Evolutionary conservation across 1,284 basidiomycete genomes (phyloP).

Genomic region (Boletellus sp.): DNA sequence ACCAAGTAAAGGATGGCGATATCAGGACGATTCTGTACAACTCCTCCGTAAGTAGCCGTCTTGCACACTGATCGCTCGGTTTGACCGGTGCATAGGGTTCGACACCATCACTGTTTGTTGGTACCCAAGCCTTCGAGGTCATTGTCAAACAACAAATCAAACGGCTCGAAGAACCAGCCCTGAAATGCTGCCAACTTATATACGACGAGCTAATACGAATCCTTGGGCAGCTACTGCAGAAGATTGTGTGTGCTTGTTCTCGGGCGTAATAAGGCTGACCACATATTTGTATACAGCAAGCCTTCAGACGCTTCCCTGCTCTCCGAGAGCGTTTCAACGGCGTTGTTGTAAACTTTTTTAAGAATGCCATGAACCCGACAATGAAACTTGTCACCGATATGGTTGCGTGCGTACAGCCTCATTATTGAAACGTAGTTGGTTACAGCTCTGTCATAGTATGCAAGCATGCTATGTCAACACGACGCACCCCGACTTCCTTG

Average conservation of each 20-base stretch:
- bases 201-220: slow-evolving; percentile 98
- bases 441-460: slow-evolving; percentile 56
- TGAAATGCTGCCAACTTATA: slow-evolving; percentile 92
- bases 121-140: slow-evolving; percentile 93
- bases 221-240: slow-evolving; percentile 81
- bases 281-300: slow-evolving; percentile 56
- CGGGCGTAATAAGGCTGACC: slow-evolving; percentile 1
- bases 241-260: slow-evolving; percentile 64
- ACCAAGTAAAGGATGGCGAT: slow-evolving; percentile 97
- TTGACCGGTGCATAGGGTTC: slow-evolving; percentile 62
- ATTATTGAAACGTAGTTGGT: background rate
- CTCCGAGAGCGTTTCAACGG: slow-evolving; percentile 92
- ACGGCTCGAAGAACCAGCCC: slow-evolving; percentile 87
- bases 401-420: slow-evolving; percentile 59
- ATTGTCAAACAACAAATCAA: slow-evolving; percentile 99
- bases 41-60: slow-evolving; percentile 67
- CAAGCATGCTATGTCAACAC: slow-evolving; percentile 98
- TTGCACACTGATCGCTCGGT: background rate
- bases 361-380: slow-evolving; percentile 88
- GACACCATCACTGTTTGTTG: slow-evolving; percentile 93
- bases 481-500: slow-evolving; percentile 98
- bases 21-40: slow-evolving; percentile 96
- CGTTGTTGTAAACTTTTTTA: slow-evolving; percentile 96
- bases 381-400: slow-evolving; percentile 93
- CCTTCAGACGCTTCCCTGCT: slow-evolving; percentile 93